Conservation (phyloP, 2,329 filamentous ascomycete species). For the Anthostomella pinea region DNA sequence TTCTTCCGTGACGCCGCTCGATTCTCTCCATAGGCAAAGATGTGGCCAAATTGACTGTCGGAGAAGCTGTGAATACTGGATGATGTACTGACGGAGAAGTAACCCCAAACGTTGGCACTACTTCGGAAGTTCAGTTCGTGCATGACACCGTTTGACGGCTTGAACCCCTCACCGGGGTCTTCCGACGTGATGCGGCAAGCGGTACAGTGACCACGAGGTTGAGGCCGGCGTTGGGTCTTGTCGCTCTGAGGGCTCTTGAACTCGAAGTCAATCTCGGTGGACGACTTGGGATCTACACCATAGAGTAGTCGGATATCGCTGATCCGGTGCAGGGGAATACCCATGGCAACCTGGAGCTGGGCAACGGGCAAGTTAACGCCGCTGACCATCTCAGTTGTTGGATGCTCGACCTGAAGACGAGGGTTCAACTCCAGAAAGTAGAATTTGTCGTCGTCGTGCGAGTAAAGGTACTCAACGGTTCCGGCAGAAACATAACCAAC, state of each 20-base stretch:
- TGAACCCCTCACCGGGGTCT: constrained; percentile 98
- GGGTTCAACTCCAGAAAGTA: constrained; percentile 99
- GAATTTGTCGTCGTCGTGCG: constrained; percentile 95
- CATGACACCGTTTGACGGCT: constrained; percentile 98
- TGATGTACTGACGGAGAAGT: constrained; percentile 96
- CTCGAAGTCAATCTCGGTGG: constrained; percentile 91
- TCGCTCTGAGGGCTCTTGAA: constrained; percentile 84
- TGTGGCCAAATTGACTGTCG: constrained; percentile 98
- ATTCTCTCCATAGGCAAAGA: constrained; percentile 98
- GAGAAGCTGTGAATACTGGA: constrained; percentile 99
- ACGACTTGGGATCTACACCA: constrained; percentile 85
- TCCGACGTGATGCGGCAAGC: constrained; percentile 99
- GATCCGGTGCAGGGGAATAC: constrained; percentile 91
- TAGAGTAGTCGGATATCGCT: constrained; percentile 95
- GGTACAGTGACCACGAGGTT: constrained; percentile 94
- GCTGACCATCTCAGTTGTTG: constrained; percentile 98
- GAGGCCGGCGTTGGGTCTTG: constrained; percentile 82
- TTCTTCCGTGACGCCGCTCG: constrained; percentile 94
- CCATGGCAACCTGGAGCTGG: constrained; percentile 98
- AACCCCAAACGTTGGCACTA: constrained; percentile 99
- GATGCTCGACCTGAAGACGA: constrained; percentile 98
- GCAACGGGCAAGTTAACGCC: constrained; percentile 96
- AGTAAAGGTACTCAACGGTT: constrained; percentile 99
- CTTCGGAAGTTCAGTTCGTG: constrained; percentile 98
- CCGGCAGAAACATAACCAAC: constrained; percentile 98